phyloP scores from a whole-genome alignment of 805 yeast species.

The Candida ortonii region DNA sequence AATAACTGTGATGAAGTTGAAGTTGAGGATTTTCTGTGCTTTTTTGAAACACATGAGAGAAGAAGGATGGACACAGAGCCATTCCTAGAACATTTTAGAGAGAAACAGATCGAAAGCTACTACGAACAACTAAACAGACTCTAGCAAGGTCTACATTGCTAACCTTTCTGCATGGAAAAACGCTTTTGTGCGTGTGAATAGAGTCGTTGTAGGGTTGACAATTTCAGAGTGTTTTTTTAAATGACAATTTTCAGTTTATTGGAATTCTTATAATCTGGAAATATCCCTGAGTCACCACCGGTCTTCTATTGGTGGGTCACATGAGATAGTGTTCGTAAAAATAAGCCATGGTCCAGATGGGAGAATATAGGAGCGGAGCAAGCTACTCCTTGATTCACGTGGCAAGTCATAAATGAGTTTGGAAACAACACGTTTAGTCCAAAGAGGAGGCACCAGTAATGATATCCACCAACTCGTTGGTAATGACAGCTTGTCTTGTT shows the following conservation, averaged over 20 bases:
- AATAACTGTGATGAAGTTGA: constrained; percentile 38
- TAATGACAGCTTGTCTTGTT: constrained; percentile 98
- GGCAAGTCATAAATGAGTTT: constrained; percentile 3
- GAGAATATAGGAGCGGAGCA: too few relatives aligned
- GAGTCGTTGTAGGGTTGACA: too few relatives aligned
- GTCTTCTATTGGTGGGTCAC: constrained; percentile 5
- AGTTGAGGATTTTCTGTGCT: constrained; percentile 34
- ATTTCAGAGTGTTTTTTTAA: constrained; percentile 1
- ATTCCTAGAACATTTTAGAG: constrained; percentile 34
- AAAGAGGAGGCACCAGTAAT: constrained; percentile 99
- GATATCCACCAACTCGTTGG: constrained; percentile 98
- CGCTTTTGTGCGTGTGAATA: too few relatives aligned
- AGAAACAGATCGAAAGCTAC: constrained; percentile 37
- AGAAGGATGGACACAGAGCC: constrained; percentile 34
- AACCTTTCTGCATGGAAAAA: too few relatives aligned
- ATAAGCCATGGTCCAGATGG: constrained; percentile 6
- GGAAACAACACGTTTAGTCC: constrained; percentile 49
- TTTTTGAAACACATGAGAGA: constrained; percentile 37
- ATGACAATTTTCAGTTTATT: constrained; percentile 3
- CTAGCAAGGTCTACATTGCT: too few relatives aligned
- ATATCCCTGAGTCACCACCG: constrained; percentile 3
- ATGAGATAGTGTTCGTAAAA: constrained; percentile 9
- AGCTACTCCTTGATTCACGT: not conserved
- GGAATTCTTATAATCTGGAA: constrained; percentile 7
- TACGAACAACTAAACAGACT: constrained; percentile 19